These are phyloP conservation scores for Coniochaeta ligniaria DNA, from an alignment of 2,329 filamentous ascomycete genomes.

Conservation along the genomic window DNA sequence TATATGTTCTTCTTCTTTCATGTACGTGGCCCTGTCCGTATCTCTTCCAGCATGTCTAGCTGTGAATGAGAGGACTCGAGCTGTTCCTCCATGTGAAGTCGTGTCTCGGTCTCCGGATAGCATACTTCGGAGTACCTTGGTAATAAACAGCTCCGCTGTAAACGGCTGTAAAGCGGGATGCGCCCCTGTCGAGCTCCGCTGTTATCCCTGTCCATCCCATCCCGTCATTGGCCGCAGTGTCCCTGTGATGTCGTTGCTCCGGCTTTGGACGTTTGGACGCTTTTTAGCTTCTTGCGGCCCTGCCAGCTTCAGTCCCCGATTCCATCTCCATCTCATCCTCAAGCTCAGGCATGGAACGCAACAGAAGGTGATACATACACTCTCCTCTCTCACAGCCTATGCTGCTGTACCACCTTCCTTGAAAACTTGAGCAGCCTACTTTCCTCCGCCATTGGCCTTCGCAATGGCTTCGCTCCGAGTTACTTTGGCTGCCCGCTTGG, in stretches of 20 bases:
- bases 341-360: neutral
- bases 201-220: neutral
- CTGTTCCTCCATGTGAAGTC: too few relatives aligned
- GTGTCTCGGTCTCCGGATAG: too few relatives aligned
- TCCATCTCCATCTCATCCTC: neutral
- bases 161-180: neutral
- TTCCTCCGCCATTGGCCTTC: neutral
- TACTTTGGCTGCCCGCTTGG: neutral
- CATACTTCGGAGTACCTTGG: too few relatives aligned
- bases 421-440: neutral
- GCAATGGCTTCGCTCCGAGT: conserved; percentile 1
- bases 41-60: too few relatives aligned
- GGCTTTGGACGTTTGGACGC: neutral
- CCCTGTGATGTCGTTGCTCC: neutral
- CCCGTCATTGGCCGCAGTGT: neutral
- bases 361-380: neutral
- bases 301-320: neutral
- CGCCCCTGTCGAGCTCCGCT: neutral
- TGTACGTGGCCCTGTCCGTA: too few relatives aligned
- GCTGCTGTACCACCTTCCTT: neutral
- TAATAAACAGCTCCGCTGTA: too few relatives aligned
- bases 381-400: neutral
- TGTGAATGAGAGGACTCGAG: too few relatives aligned
- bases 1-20: too few relatives aligned
- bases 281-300: neutral